Conservation (phyloP, 805 yeast genomes). For the Teunomyces gatunensis region DNA sequence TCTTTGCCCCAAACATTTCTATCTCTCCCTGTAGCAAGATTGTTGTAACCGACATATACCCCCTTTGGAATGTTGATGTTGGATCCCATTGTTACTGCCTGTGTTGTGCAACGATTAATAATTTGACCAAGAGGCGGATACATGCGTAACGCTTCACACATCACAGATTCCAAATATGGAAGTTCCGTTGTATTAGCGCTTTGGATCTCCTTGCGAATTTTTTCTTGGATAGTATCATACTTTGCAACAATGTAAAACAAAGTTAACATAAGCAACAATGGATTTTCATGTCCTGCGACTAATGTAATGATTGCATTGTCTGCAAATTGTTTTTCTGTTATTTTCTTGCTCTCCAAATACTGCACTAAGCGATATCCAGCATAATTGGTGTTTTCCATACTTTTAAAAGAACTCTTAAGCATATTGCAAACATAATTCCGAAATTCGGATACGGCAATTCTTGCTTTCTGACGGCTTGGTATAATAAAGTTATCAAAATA, state of each 20-base stretch:
- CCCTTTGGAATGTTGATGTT: constrained; percentile 47
- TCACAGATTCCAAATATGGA: constrained; percentile 31
- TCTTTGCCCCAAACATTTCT: constrained; percentile 42
- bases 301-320: constrained; percentile 55
- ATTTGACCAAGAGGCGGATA: constrained; percentile 59
- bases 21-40: constrained; percentile 50
- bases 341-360: constrained; percentile 33
- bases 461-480: constrained; percentile 44
- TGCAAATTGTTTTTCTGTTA: constrained; percentile 46
- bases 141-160: constrained; percentile 48
- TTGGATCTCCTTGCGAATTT: constrained; percentile 21
- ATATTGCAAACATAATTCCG: constrained; percentile 32
- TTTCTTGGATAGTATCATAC: constrained; percentile 29
- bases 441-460: constrained; percentile 41
- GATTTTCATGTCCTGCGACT: constrained; percentile 66
- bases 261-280: constrained; percentile 50
- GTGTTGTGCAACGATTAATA: constrained; percentile 47
- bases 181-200: not conserved
- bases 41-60: constrained; percentile 55
- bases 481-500: constrained; percentile 48
- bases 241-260: constrained; percentile 48
- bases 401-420: constrained; percentile 21
- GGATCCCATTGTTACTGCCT: constrained; percentile 36
- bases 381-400: constrained; percentile 19
- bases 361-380: constrained; percentile 40